These are phyloP conservation scores for Austroboletus sp. DNA, from an alignment of 1,284 basidiomycete genomes.

Conservation along the genomic window DNA sequence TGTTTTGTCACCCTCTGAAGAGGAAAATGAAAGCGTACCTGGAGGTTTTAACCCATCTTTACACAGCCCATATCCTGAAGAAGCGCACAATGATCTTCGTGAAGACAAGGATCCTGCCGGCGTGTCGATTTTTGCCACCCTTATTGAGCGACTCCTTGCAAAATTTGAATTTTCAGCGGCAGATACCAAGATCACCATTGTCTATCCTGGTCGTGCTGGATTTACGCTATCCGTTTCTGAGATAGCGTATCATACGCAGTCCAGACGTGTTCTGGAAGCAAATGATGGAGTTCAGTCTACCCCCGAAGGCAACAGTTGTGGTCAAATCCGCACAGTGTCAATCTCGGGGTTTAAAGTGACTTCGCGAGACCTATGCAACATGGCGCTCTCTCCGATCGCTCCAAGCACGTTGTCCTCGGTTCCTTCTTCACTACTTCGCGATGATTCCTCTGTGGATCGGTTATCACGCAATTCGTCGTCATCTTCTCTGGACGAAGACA, in stretches of 20 bases:
- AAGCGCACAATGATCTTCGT: slow-evolving; percentile 22
- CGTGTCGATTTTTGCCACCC: slow-evolving; percentile 76
- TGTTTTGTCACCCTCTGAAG: slow-evolving; percentile 25
- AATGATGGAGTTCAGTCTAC: slow-evolving; percentile 27
- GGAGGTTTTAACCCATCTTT: slow-evolving; percentile 61
- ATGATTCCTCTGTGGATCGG: slow-evolving; percentile 15
- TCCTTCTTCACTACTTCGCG: slow-evolving; percentile 32
- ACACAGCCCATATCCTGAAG: slow-evolving; percentile 34
- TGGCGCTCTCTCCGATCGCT: slow-evolving; percentile 15
- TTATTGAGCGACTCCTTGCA: slow-evolving; percentile 78
- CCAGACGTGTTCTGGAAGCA: slow-evolving; percentile 8
- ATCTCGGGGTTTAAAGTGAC: slow-evolving; percentile 48
- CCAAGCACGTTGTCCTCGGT: slow-evolving; percentile 19
- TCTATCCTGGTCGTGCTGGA: slow-evolving; percentile 56
- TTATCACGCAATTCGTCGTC: slow-evolving; percentile 41
- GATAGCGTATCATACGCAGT: slow-evolving; percentile 48
- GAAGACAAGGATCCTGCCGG: slow-evolving; percentile 58
- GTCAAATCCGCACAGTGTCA: slow-evolving; percentile 39
- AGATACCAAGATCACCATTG: slow-evolving; percentile 60
- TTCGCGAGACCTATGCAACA: slow-evolving; percentile 37
- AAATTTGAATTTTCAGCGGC: slow-evolving; percentile 73
- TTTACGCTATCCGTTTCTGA: slow-evolving; percentile 55
- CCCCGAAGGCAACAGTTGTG: slow-evolving; percentile 7
- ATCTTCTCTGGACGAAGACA: slow-evolving; percentile 57
- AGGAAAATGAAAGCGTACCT: slow-evolving; percentile 45